Evolutionary conservation across 805 yeast genomes (phyloP).

Genomic region (Ogataea nitratoaversa): DNA sequence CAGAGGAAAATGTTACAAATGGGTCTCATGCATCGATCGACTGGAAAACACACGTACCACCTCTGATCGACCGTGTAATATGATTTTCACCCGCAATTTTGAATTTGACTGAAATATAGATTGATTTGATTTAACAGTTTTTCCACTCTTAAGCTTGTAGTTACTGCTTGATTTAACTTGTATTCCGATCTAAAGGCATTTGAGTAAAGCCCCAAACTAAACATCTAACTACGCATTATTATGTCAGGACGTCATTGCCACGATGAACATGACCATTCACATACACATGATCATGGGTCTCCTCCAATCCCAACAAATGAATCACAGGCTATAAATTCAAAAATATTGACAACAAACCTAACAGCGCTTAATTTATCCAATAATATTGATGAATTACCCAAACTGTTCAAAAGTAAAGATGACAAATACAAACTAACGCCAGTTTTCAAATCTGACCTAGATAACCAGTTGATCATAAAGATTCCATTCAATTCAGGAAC

Average conservation of each 20-base stretch:
- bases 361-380: constrained; percentile 60
- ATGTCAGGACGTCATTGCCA: constrained; percentile 21
- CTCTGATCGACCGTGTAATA: too few species aligned
- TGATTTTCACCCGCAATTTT: too few species aligned
- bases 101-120: too few species aligned
- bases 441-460: constrained; percentile 60
- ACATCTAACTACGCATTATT: too few species aligned
- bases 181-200: too few species aligned
- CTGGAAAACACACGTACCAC: too few species aligned
- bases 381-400: constrained; percentile 42
- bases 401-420: constrained; percentile 51
- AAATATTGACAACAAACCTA: constrained; percentile 57
- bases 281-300: constrained; percentile 38
- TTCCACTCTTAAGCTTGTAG: too few species aligned
- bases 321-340: constrained; percentile 60
- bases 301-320: constrained; percentile 70
- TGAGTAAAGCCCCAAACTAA: too few species aligned
- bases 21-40: too few species aligned
- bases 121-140: too few species aligned
- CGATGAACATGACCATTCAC: constrained; percentile 23
- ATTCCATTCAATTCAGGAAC: constrained; percentile 72
- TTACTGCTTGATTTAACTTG: too few species aligned
- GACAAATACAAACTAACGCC: constrained; percentile 46
- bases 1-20: too few species aligned
- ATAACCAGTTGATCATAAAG: constrained; percentile 69